A percentile compares a stretch with the other conserved stretches of the same genome.
Evolutionary conservation across 306 rosid genomes (phyloP).

Genomic region (Casuarina equisetifolia): DNA sequence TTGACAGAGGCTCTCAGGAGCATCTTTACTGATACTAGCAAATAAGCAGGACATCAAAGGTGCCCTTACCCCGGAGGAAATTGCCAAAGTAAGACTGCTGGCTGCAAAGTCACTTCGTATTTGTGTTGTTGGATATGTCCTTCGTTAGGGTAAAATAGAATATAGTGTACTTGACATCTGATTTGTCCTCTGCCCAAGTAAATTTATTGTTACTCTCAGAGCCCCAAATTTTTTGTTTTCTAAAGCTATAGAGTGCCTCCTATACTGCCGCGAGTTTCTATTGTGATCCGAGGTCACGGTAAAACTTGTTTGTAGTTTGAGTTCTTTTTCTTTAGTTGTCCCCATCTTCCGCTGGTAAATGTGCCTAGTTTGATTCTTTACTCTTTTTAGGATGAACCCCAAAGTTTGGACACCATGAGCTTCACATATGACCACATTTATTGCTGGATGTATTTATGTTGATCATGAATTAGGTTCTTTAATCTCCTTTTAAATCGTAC

Average conservation of each 20-base stretch:
- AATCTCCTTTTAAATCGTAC: not conserved
- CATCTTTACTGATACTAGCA: slow-evolving; percentile 83
- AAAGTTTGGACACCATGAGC: not conserved
- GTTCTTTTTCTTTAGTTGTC: not conserved
- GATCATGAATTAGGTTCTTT: not conserved
- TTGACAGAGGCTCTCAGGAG: slow-evolving; percentile 78
- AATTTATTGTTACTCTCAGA: not conserved
- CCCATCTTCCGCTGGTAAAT: not conserved
- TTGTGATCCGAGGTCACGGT: not conserved
- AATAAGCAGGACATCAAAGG: slow-evolving; percentile 95
- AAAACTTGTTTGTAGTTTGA: not conserved
- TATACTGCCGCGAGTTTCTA: not conserved
- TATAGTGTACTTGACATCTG: not conserved
- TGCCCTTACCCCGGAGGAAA: slow-evolving; percentile 69
- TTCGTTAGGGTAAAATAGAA: not conserved
- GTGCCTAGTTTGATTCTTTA: not conserved
- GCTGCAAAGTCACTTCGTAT: not conserved
- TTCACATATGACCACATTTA: not conserved
- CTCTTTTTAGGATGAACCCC: not conserved
- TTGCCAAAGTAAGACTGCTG: slow-evolving; percentile 57
- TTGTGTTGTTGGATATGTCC: not conserved
- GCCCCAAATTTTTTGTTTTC: not conserved
- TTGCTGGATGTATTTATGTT: not conserved
- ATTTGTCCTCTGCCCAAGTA: not conserved
- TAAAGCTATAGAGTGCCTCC: not conserved